Evolutionary conservation across 805 yeast species (phyloP).

Genomic region (Sugiyamaella chiloensis): DNA sequence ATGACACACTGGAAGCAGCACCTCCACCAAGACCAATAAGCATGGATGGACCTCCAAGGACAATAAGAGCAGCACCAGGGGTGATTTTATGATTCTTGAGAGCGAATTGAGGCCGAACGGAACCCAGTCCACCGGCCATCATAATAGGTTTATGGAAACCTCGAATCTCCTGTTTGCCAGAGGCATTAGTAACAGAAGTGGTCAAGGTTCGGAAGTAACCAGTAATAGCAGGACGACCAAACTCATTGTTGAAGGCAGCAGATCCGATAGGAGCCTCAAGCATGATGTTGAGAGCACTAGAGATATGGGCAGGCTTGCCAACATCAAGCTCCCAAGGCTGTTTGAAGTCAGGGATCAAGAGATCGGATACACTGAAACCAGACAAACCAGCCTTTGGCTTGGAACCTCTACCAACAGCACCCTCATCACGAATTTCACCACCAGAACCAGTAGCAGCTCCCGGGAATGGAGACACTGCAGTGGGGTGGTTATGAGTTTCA

Average conservation of each 20-base stretch:
- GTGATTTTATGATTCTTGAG: conserved; percentile 83
- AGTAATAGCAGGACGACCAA: conserved; percentile 95
- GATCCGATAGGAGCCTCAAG: conserved; percentile 96
- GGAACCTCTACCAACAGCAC: conserved; percentile 98
- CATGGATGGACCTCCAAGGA: conserved; percentile 97
- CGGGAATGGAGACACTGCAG: conserved; percentile 98
- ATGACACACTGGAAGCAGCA: conserved; percentile 96
- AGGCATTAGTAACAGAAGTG: conserved; percentile 61
- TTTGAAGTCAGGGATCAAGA: conserved; percentile 73
- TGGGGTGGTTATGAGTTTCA: conserved; percentile 98
- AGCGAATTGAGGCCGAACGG: conserved; percentile 89
- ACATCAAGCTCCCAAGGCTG: conserved; percentile 96
- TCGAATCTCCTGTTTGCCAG: conserved; percentile 70
- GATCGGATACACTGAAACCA: conserved; percentile 89
- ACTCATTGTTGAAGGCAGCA: conserved; percentile 97
- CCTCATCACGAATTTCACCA: conserved; percentile 99
- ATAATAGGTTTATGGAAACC: conserved; percentile 99
- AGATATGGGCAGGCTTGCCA: conserved; percentile 91
- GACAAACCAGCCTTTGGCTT: conserved; percentile 94
- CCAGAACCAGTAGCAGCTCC: conserved; percentile 99
- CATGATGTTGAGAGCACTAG: conserved; percentile 91
- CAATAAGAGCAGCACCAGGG: conserved; percentile 88
- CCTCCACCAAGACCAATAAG: conserved; percentile 99
- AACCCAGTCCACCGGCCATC: conserved; percentile 99
- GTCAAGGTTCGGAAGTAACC: conserved; percentile 97